Base-by-base conservation (phyloP, 495 filamentous ascomycete genomes). In the Daldinia childiae region DNA sequence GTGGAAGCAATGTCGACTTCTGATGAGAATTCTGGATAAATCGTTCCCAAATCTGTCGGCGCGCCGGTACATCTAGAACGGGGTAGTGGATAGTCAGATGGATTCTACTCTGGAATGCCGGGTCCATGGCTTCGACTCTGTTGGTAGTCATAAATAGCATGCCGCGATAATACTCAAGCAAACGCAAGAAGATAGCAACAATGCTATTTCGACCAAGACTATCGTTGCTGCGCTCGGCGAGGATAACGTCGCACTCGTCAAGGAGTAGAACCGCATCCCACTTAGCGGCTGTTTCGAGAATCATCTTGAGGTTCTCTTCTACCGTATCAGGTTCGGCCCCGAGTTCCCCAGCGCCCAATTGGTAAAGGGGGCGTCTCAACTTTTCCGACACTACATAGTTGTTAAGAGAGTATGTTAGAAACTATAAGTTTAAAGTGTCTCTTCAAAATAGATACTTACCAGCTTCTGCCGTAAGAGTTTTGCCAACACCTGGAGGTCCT, bases 221-320 rank as follows among this genome's bases (percentile, higher is more conserved):
- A 54, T 78, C 69, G 19, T 78, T 81, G 71, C 78, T 87, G 69
- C 77, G 87, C 73, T 52, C 81, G 71, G 88, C 86, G 19, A 91
- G 81, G 77, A 90, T 90, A 6, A 90, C 86, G 66, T 92, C 90
- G 48, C 86, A 87, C 77, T 92, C 89, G 66, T 92, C 90, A 1
- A 92, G 78, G 0, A 89, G 81, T 5, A 88, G 70, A 15, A 89
- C 79, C 6, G 82, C 84, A 9, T 82, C 82, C 87, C 86, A 90
- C 14, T 78, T 76, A 0, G 76, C 76, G 2, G 81, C 81, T 26
- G 86, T 77, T 56, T 84, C 80, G 8, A 90, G 78, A 39, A 89
- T 83, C 1, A 77, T 67, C 48, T 79, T 76, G 26, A 91, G 81
- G n/a, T 78, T 80, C 2, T 74, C 67, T 58, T 90, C 87, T 5